phyloP scores from a whole-genome alignment of 2,329 filamentous ascomycete genomes.

The Aspergillus puulaauensis region DNA sequence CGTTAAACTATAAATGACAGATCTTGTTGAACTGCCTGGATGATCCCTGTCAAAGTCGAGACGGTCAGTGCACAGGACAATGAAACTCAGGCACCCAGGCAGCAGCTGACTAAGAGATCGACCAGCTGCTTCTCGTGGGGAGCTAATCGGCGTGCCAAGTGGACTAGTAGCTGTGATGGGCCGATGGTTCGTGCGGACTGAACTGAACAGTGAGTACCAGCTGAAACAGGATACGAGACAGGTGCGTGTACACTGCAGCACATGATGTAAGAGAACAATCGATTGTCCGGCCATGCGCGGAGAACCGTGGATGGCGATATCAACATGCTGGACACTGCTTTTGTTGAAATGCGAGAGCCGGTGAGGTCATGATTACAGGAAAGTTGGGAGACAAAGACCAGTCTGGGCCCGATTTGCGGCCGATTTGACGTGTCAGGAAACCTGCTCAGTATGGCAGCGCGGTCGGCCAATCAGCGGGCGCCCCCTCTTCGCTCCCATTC shows the following conservation, averaged over 20 bases:
- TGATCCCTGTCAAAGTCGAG: no score
- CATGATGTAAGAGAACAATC: neutral
- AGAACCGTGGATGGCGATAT: neutral
- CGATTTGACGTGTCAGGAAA: conserved; percentile 10
- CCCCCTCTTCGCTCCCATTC: neutral
- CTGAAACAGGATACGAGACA: no score
- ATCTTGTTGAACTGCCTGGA: no score
- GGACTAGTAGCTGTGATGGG: neutral
- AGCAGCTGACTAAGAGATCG: no score
- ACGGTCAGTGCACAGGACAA: no score
- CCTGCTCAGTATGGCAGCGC: neutral
- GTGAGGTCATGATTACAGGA: conserved; percentile 6
- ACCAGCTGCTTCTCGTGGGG: neutral
- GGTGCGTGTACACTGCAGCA: no score
- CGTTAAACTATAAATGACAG: no score
- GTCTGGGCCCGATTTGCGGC: conserved; percentile 4
- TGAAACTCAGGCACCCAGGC: no score
- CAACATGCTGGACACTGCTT: neutral
- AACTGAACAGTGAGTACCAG: no score
- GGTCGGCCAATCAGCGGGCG: neutral
- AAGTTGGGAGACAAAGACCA: neutral
- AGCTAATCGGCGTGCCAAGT: neutral
- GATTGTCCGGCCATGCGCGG: neutral
- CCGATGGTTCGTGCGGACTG: neutral
- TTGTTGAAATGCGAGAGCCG: neutral